Evolutionary conservation across 495 filamentous ascomycete species (phyloP).

Genomic region (Talaromyces stipitatus): DNA sequence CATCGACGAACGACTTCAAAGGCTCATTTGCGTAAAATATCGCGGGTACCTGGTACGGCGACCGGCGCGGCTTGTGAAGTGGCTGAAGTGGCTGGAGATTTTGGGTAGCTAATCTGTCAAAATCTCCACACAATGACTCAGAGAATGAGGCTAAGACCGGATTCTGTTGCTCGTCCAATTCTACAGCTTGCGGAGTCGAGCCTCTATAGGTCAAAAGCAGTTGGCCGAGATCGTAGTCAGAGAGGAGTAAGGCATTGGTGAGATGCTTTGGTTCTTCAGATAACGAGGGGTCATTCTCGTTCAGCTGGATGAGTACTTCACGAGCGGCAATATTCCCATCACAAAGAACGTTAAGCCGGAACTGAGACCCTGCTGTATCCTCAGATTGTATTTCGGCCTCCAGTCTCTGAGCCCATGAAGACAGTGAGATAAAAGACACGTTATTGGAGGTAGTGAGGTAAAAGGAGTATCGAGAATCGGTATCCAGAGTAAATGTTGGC

Average conservation of each 20-base stretch:
- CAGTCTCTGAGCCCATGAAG: conserved; percentile 66
- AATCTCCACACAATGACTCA: conserved; percentile 25
- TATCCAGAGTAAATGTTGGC: conserved; percentile 69
- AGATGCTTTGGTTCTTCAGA: conserved; percentile 34
- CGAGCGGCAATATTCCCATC: conserved; percentile 53
- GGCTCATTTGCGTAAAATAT: conserved; percentile 52
- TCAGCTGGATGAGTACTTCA: conserved; percentile 50
- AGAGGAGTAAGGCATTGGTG: conserved; percentile 56
- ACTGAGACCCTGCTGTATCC: conserved; percentile 57
- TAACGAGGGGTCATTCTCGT: conserved; percentile 33
- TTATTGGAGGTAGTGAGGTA: conserved; percentile 68
- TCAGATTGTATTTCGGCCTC: conserved; percentile 65
- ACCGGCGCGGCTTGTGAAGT: conserved; percentile 34
- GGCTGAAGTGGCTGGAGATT: conserved; percentile 12
- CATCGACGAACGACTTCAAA: conserved; percentile 54
- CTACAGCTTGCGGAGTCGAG: conserved; percentile 53
- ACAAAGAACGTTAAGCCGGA: conserved; percentile 65
- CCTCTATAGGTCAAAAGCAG: conserved; percentile 65
- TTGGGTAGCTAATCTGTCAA: conserved; percentile 4
- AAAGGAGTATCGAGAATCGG: conserved; percentile 66
- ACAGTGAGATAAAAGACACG: conserved; percentile 62
- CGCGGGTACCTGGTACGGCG: conserved; percentile 62
- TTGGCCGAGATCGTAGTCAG: conserved; percentile 70
- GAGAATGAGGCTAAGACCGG: conserved; percentile 15
- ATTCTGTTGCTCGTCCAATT: conserved; percentile 58